These are phyloP conservation scores for Oryza coarctata DNA, from an alignment of 176 grass and related monocot genomes.

Conservation along the genomic window DNA sequence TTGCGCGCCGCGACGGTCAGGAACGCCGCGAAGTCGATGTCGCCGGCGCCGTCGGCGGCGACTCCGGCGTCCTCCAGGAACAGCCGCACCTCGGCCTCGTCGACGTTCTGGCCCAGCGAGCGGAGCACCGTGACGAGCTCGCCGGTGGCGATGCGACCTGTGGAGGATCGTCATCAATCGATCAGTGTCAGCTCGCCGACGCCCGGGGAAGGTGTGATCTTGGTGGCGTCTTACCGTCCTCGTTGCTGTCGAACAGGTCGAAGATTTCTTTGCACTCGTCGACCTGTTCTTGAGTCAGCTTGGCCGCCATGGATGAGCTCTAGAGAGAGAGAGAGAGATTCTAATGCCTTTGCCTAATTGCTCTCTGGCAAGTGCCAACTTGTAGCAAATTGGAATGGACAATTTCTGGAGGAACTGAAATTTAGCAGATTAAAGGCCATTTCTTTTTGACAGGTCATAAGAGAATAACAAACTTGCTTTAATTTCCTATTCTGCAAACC, in stretches of 20 bases:
- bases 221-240: slow-evolving; percentile 40
- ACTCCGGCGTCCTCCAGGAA: slow-evolving; percentile 33
- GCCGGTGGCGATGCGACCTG: slow-evolving; percentile 38
- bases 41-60: not conserved
- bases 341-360: not conserved
- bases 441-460: slow-evolving; percentile 10
- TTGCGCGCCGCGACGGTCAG: slow-evolving; percentile 48
- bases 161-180: no score
- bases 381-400: not conserved
- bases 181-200: not conserved
- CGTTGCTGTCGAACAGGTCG: slow-evolving; percentile 54
- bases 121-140: slow-evolving; percentile 47
- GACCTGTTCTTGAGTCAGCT: slow-evolving; percentile 40
- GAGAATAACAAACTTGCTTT: not conserved
- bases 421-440: not conserved
- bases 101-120: slow-evolving; percentile 49
- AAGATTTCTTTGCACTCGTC: slow-evolving; percentile 59
- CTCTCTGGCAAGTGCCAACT: not conserved
- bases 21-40: slow-evolving; percentile 40
- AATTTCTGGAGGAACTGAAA: not conserved
- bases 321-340: not conserved
- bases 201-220: not conserved
- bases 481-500: not conserved
- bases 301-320: slow-evolving; percentile 37
- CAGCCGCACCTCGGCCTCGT: slow-evolving; percentile 40